These are phyloP conservation scores for Botrytis sinoallii DNA, from an alignment of 2,329 filamentous ascomycete genomes.

Conservation along the genomic window DNA sequence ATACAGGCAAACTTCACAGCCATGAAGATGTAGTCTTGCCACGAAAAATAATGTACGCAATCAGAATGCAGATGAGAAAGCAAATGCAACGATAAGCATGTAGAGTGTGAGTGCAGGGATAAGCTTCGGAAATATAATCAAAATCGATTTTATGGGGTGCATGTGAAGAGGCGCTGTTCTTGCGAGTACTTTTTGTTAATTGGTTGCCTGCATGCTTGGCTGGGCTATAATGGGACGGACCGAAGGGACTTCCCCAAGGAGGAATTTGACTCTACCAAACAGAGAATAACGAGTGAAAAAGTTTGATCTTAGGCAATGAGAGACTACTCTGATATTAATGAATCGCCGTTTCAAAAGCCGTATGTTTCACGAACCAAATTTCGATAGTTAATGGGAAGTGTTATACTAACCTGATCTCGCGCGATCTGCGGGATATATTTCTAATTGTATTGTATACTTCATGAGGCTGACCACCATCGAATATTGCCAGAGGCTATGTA, in stretches of 20 bases:
- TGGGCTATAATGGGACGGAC: background rate
- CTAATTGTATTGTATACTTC: background rate
- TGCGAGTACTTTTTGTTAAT: background rate
- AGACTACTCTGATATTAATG: background rate
- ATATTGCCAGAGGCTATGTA: background rate
- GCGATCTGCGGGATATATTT: background rate
- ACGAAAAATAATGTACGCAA: background rate
- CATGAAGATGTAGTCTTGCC: background rate
- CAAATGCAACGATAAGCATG: background rate
- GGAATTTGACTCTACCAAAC: background rate
- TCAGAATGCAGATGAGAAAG: background rate
- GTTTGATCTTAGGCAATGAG: background rate
- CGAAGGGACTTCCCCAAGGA: background rate
- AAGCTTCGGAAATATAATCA: background rate
- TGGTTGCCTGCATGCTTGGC: background rate
- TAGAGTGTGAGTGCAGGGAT: background rate
- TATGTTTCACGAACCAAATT: conserved; percentile 3
- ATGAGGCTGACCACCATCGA: background rate
- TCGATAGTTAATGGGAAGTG: background rate
- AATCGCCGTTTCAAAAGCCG: background rate
- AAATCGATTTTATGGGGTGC: background rate
- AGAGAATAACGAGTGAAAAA: background rate
- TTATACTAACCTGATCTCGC: conserved; percentile 1
- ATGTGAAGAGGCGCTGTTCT: background rate
- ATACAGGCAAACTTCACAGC: background rate